These are phyloP conservation scores for Lentinula sp. DNA, from an alignment of 768 basidiomycete species.

Conservation along the genomic window DNA sequence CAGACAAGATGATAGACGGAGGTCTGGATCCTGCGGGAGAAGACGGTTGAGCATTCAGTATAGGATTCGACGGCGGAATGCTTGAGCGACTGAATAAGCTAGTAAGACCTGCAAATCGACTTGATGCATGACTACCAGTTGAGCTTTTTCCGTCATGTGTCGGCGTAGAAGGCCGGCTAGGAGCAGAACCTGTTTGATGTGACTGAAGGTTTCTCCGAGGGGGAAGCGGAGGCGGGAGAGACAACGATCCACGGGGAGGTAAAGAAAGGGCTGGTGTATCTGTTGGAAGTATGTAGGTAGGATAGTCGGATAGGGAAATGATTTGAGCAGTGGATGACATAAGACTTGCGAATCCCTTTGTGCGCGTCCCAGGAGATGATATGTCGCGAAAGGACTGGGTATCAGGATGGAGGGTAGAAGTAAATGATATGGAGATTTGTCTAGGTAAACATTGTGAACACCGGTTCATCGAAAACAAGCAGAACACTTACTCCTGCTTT, in stretches of 20 bases:
- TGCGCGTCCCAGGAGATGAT: constrained; percentile 23
- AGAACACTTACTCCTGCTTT: constrained; percentile 35
- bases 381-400: constrained; percentile 13
- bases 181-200: neutral
- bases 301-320: constrained; percentile 34
- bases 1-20: constrained; percentile 1
- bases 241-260: constrained; percentile 36
- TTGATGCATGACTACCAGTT: neutral
- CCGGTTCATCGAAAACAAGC: neutral
- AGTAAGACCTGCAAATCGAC: neutral
- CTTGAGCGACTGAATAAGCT: constrained; percentile 2
- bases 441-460: constrained; percentile 6
- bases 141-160: constrained; percentile 8
- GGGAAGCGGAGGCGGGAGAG: constrained; percentile 16
- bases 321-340: constrained; percentile 34
- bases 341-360: constrained; percentile 37
- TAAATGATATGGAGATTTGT: constrained; percentile 6
- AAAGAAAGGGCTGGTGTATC: constrained; percentile 37
- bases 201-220: constrained; percentile 25
- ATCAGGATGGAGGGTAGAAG: constrained; percentile 13
- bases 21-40: constrained; percentile 2
- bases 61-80: neutral
- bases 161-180: constrained; percentile 15
- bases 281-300: constrained; percentile 38
- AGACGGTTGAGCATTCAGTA: neutral